Evolutionary conservation across 2,329 filamentous ascomycete genomes (phyloP).

Genomic region (Alternaria tenuissima): DNA sequence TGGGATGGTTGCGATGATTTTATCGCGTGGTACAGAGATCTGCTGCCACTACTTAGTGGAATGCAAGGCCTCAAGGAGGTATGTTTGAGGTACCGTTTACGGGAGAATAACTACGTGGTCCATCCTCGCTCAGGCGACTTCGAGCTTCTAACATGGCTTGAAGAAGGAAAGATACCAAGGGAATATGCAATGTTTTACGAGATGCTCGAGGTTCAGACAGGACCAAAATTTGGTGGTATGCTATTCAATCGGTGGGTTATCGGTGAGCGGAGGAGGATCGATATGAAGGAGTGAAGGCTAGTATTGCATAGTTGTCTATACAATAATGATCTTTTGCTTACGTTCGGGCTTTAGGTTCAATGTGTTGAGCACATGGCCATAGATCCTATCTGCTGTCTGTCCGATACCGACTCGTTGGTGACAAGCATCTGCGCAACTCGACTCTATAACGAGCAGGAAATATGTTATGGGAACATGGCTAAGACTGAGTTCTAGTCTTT

Average conservation of each 20-base stretch:
- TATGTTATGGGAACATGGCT: not conserved
- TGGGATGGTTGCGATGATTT: not conserved
- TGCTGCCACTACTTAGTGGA: not conserved
- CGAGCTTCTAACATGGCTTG: not conserved
- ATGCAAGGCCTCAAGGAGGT: not conserved
- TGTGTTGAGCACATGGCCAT: not conserved
- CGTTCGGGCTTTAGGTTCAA: not conserved
- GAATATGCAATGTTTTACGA: not conserved
- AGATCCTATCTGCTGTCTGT: not conserved
- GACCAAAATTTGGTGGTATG: not conserved
- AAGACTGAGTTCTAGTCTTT: not conserved
- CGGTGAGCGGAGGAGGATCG: not conserved
- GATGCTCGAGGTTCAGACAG: not conserved
- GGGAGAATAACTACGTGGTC: not conserved
- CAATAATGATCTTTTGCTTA: not conserved
- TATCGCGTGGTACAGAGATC: not conserved
- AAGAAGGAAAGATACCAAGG: not conserved
- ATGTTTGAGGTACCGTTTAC: not conserved
- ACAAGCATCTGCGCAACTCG: not conserved
- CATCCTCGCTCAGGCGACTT: not conserved
- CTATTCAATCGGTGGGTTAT: not conserved
- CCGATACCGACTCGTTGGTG: not conserved
- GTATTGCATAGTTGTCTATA: not conserved
- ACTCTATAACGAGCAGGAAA: not conserved
- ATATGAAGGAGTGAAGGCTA: not conserved